phyloP scores from a whole-genome alignment of 225 moss, liverwort and hornwort species.

The Rhytidiadelphus loreus region DNA sequence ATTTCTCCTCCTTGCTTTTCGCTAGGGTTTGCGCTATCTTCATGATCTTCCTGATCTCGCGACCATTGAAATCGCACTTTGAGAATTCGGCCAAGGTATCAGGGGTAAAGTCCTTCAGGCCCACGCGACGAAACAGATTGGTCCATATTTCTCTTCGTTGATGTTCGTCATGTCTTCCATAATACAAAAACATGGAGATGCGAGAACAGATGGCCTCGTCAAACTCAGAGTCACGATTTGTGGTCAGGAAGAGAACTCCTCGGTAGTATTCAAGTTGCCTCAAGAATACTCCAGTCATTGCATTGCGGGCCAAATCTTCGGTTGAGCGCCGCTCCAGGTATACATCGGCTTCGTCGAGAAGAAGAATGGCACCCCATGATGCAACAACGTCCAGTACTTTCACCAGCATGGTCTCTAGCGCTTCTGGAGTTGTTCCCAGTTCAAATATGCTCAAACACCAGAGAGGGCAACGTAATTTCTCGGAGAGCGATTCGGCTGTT shows the following conservation, averaged over 20 bases:
- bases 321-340: not conserved
- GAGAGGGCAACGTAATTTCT: conserved; percentile 13
- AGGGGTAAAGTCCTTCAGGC: not conserved
- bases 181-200: conserved; percentile 25
- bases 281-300: conserved; percentile 25
- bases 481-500: not conserved
- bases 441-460: conserved; percentile 27
- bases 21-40: conserved; percentile 2
- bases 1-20: not conserved
- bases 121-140: not conserved
- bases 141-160: conserved; percentile 13
- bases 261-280: conserved; percentile 20
- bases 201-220: conserved; percentile 36
- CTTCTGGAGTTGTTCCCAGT: not conserved
- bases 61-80: conserved; percentile 8
- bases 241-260: conserved; percentile 23
- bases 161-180: not conserved
- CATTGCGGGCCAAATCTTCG: not conserved
- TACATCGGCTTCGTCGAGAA: conserved; percentile 12
- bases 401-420: conserved; percentile 1
- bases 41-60: conserved; percentile 32
- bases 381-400: conserved; percentile 9
- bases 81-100: not conserved
- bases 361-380: not conserved
- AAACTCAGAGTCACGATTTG: conserved; percentile 15